Conservation (phyloP, 1,284 basidiomycete genomes). For the Leccinum fallax region DNA sequence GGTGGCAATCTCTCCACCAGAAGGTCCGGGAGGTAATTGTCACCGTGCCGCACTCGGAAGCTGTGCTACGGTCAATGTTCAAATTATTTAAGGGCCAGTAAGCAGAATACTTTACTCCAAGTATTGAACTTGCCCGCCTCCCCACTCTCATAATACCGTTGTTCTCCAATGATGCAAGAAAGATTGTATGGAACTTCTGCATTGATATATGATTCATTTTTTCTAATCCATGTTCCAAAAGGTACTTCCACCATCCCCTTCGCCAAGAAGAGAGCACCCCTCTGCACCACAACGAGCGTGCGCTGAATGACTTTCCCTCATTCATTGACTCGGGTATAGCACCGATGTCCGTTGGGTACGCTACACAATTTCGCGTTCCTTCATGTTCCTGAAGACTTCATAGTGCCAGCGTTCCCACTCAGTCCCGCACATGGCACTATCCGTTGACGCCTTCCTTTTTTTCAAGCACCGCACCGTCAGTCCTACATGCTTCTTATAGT, state of each 20-base stretch:
- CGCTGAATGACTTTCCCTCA: neutral
- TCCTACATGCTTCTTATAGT: neutral
- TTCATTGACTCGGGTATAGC: neutral
- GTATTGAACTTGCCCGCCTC: neutral
- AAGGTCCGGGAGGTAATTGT: neutral
- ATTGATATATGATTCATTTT: neutral
- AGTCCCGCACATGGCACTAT: neutral
- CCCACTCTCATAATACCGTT: neutral
- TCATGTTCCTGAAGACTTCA: conserved; percentile 7
- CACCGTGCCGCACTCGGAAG: neutral
- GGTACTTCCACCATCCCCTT: neutral
- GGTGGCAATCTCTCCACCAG: neutral
- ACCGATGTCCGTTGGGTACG: conserved; percentile 8
- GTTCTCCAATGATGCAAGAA: conserved; percentile 14
- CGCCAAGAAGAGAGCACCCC: neutral
- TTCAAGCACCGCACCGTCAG: conserved; percentile 15
- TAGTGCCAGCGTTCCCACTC: conserved; percentile 1
- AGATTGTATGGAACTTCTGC: conserved; percentile 8
- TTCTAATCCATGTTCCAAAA: conserved; percentile 11
- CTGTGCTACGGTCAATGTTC: conserved; percentile 17
- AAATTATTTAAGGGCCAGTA: conserved; percentile 12
- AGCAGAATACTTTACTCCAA: neutral
- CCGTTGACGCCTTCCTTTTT: neutral
- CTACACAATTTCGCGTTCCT: neutral
- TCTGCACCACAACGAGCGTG: neutral